These are phyloP conservation scores for Omphalea diandra DNA, from an alignment of 441 rosid species.

Conservation along the genomic window DNA sequence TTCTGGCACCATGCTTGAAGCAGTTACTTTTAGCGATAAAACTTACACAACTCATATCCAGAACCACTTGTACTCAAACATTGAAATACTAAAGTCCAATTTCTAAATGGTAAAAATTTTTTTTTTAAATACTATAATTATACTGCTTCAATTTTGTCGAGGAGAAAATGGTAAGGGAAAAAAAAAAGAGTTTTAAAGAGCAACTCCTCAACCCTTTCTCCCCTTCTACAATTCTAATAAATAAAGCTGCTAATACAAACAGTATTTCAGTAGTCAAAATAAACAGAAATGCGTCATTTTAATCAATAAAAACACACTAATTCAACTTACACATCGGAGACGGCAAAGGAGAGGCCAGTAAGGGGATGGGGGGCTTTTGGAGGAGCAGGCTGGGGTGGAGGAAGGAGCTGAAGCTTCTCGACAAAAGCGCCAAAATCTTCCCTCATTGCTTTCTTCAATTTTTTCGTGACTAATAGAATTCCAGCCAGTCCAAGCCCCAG, in stretches of 20 bases:
- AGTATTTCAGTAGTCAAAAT: no score
- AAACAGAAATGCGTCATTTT: no score
- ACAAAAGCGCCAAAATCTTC: constrained; percentile 95
- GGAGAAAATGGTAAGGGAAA: not conserved
- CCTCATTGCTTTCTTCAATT: constrained; percentile 57
- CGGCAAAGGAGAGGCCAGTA: constrained; percentile 75
- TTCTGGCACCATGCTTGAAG: no score
- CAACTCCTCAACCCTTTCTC: not conserved
- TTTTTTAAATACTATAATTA: no score
- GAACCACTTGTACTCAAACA: no score
- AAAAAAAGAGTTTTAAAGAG: not conserved
- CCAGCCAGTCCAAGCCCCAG: constrained; percentile 93
- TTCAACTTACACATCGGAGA: constrained; percentile 89
- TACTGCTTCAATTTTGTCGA: not conserved
- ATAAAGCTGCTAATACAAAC: no score
- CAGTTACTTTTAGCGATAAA: no score
- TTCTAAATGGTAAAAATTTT: no score
- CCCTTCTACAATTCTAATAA: no score
- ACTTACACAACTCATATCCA: no score
- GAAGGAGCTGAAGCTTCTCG: constrained; percentile 68
- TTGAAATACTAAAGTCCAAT: no score
- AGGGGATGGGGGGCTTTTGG: constrained; percentile 99
- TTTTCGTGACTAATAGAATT: constrained; percentile 54
- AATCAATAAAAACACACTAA: no score
- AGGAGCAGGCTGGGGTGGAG: constrained; percentile 99